A percentile compares a stretch with the other conserved stretches of the same genome.
These are phyloP conservation scores for Mrakia gelida DNA, from an alignment of 768 basidiomycete species.

Conservation along the genomic window DNA sequence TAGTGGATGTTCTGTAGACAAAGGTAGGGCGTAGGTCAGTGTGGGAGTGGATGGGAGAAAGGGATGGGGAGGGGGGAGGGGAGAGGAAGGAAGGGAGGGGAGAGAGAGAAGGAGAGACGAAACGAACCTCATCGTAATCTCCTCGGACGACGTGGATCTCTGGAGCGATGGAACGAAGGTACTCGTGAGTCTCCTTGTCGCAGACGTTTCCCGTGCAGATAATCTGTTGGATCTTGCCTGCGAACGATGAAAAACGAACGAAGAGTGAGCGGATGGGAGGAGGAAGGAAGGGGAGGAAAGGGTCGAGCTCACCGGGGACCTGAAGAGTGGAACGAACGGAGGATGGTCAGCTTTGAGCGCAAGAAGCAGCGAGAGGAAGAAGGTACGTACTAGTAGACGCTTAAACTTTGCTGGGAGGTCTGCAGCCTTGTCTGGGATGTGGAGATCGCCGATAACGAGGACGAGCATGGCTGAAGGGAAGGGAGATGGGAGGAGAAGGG, in stretches of 20 bases:
- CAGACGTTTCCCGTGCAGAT: conserved; percentile 96
- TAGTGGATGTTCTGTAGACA: conserved; percentile 13
- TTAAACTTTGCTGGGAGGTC: conserved; percentile 95
- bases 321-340: not conserved
- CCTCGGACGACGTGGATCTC: conserved; percentile 89
- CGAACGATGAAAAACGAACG: conserved; percentile 38
- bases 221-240: conserved; percentile 97
- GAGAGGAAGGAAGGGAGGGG: not conserved
- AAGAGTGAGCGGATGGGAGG: not conserved
- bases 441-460: conserved; percentile 92
- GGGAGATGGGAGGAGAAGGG: not conserved
- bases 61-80: not conserved
- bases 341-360: not conserved
- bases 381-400: conserved; percentile 65
- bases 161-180: conserved; percentile 85
- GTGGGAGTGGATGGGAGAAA: not conserved
- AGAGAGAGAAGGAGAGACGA: not conserved
- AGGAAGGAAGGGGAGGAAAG: not conserved
- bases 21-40: not conserved
- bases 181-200: conserved; percentile 96
- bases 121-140: conserved; percentile 83
- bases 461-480: conserved; percentile 55
- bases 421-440: conserved; percentile 70
- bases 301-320: conserved; percentile 28
- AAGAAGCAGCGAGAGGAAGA: not conserved